Evolutionary conservation across 2,329 filamentous ascomycete species (phyloP), one percentile per base, ranked within the genome.

Genomic region (Penicillium griseofulvum): DNA sequence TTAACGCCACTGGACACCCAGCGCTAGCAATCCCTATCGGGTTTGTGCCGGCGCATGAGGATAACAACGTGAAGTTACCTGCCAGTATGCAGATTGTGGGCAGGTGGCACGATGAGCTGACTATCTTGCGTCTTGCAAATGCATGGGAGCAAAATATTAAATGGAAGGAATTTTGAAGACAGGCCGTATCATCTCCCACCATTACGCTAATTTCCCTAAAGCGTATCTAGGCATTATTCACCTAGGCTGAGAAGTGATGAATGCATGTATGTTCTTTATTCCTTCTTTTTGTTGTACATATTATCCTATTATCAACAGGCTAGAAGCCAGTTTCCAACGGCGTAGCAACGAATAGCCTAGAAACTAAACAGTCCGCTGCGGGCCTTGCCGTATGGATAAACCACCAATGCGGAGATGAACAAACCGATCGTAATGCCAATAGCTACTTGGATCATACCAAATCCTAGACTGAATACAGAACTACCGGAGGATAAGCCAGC

Each of bases 381-480:
- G 52, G 68, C 65, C 58, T 76, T 76, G 4, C 73, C 73, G 54
- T 73, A 65, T 16, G 74, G 74, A 65, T 76, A 76, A 26, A 76
- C 69, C 26, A 76, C 64, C 49, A 76, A 59, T 28, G 73, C 72
- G 24, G 73, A 72, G 56, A 76, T 61, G 56, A 76, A 76, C 52
- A 76, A 57, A 0, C 74, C 74, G 29, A 75, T 73, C 5, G 73
- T 75, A 50, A 76, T 76, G 7, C 73, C 74, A 59, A 76, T 74
- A 3, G 71, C 71, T 22, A 76, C 69, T 49, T 76, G 73, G 26
- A 76, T 68, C 72, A 76, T 76, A 14, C 71, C 71, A 60, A 72
- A 75, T 3, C 71, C 74, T 45, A 76, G 60, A 55, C 72, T 74
- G 57, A 60, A 65, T 2, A 62, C 45, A n/a, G 63, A 65, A 17